Conservation (phyloP, 768 basidiomycete genomes). For the Lentinula detonsa region DNA sequence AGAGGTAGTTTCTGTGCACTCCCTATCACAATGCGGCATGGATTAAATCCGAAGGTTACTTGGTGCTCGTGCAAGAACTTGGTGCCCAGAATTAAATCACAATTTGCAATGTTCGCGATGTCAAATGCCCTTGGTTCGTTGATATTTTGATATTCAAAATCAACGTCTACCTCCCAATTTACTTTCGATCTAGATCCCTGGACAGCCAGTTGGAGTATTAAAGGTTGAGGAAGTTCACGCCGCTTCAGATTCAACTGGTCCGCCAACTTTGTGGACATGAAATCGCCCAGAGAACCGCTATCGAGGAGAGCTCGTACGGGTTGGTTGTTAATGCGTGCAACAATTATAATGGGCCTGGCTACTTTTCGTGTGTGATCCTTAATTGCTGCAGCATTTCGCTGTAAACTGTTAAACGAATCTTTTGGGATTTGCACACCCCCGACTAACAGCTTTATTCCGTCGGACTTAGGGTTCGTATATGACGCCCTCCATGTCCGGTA, state of each 20-base stretch:
- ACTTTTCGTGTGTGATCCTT: too few relatives aligned
- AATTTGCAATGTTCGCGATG: slow-evolving; percentile 28
- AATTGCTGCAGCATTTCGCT: too few relatives aligned
- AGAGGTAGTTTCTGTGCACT: slow-evolving; percentile 10
- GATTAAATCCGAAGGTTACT: slow-evolving; percentile 22
- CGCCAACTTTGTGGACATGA: slow-evolving; percentile 20
- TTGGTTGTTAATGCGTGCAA: too few relatives aligned
- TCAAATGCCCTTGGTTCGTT: slow-evolving; percentile 20
- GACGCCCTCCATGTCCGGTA: too few relatives aligned
- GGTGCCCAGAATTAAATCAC: slow-evolving; percentile 32
- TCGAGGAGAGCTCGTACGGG: too few relatives aligned
- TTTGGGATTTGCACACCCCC: too few relatives aligned
- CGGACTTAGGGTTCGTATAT: too few relatives aligned
- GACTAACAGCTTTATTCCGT: too few relatives aligned
- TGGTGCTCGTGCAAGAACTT: slow-evolving; percentile 27
- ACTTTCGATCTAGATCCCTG: slow-evolving; percentile 22
- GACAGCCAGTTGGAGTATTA: slow-evolving; percentile 21
- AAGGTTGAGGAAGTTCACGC: slow-evolving; percentile 13
- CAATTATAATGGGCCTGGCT: too few relatives aligned
- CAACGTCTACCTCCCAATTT: slow-evolving; percentile 9
- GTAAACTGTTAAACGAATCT: too few relatives aligned
- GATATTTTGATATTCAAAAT: slow-evolving; percentile 12
- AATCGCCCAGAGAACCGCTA: slow-evolving; percentile 23
- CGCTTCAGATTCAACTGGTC: slow-evolving; percentile 15
- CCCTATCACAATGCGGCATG: slow-evolving; percentile 11